Conservation (phyloP, 495 filamentous ascomycete genomes). For the Aspergillus sclerotiicarbonarius region DNA sequence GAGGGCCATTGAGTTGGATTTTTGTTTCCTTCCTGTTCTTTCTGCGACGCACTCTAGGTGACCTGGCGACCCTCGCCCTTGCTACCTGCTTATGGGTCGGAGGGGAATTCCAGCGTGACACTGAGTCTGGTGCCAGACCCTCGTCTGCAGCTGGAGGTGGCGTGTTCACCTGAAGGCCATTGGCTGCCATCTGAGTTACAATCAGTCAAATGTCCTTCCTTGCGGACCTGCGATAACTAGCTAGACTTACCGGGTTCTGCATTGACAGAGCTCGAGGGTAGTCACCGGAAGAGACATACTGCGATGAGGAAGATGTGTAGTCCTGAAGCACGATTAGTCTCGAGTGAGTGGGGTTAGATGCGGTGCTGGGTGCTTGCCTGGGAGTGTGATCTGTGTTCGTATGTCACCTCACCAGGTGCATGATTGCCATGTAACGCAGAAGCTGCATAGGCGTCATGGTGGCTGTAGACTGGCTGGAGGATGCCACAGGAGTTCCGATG, state of each 20-base stretch:
- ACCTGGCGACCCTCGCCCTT: constrained; percentile 10
- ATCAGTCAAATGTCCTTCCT: constrained; percentile 5
- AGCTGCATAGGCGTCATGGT: constrained; percentile 2
- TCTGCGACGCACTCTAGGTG: constrained; percentile 12
- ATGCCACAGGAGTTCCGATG: constrained; percentile 13
- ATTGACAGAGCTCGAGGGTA: constrained; percentile 19
- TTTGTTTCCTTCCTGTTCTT: constrained; percentile 10
- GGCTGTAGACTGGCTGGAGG: constrained; percentile 16
- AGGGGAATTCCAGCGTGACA: constrained; percentile 14
- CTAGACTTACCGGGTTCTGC: constrained; percentile 20
- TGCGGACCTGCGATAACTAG: not conserved
- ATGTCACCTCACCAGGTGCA: constrained; percentile 1
- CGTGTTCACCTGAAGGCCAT: constrained; percentile 25
- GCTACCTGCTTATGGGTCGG: not conserved
- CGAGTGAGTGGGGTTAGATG: too few relatives aligned
- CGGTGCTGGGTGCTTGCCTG: constrained; percentile 10
- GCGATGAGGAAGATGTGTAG: constrained; percentile 14
- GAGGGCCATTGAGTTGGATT: constrained; percentile 43
- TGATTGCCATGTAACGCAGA: not conserved
- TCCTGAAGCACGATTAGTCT: constrained; percentile 8
- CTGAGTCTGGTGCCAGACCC: constrained; percentile 6
- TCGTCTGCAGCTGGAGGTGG: constrained; percentile 28
- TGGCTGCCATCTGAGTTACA: constrained; percentile 10
- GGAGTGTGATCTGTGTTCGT: constrained; percentile 7
- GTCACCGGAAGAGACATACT: constrained; percentile 15